A percentile compares a stretch with the other conserved stretches of the same genome.
Conservation (phyloP, 1,139 yeast species). For the Debaryomyces fabryi region DNA sequence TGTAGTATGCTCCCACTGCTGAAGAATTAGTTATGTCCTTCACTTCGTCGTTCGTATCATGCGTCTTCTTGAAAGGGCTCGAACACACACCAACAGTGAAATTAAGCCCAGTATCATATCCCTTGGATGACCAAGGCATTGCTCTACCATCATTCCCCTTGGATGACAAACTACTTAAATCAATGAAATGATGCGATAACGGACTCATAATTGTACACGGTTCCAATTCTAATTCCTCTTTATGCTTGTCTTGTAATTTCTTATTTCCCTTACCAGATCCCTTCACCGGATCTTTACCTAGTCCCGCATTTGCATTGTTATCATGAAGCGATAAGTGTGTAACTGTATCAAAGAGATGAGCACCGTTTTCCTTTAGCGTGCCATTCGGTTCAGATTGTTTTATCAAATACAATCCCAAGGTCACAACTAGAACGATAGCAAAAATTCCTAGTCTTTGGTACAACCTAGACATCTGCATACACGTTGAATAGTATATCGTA, state of each 20-base stretch:
- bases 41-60: conserved; percentile 32
- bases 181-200: conserved; percentile 54
- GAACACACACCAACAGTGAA: conserved; percentile 83
- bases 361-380: conserved; percentile 11
- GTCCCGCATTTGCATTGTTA: conserved; percentile 5
- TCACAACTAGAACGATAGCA: conserved; percentile 17
- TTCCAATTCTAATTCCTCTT: conserved; percentile 23
- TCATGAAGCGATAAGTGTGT: conserved; percentile 18
- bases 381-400: conserved; percentile 15
- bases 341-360: conserved; percentile 23
- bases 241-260: conserved; percentile 16
- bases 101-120: conserved; percentile 71
- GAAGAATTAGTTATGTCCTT: conserved; percentile 49
- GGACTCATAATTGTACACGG: conserved; percentile 63
- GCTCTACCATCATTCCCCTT: conserved; percentile 44
- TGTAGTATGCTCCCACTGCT: conserved; percentile 68
- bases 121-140: conserved; percentile 67
- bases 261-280: background rate
- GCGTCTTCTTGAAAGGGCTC: conserved; percentile 51
- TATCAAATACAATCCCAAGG: conserved; percentile 19
- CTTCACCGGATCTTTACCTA: background rate
- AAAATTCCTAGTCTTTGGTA: conserved; percentile 23
- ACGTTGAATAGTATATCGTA: background rate
- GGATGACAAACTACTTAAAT: conserved; percentile 54
- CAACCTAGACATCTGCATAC: conserved; percentile 16